Evolutionary conservation across 2,329 filamentous ascomycete genomes (phyloP).

Genomic region (Monosporascus cannonballus): DNA sequence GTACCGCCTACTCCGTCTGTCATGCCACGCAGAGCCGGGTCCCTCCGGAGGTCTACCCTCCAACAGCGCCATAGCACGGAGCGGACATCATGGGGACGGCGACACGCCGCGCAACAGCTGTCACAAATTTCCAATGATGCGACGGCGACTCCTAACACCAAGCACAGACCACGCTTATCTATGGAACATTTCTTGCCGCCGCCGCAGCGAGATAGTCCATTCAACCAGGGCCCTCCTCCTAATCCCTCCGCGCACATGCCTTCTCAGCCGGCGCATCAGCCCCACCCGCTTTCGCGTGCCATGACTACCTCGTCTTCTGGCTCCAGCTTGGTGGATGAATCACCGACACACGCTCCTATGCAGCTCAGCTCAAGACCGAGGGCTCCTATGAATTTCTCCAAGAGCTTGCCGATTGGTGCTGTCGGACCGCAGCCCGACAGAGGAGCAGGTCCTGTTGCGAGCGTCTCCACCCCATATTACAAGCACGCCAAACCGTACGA

Average conservation of each 20-base stretch:
- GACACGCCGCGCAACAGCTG: constrained; percentile 51
- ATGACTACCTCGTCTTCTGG: constrained; percentile 82
- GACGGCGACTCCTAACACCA: constrained; percentile 44
- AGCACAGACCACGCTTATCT: constrained; percentile 66
- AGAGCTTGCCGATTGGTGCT: constrained; percentile 56
- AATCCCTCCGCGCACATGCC: constrained; percentile 48
- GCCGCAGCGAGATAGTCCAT: constrained; percentile 55
- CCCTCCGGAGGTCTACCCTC: constrained; percentile 77
- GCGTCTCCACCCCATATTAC: constrained; percentile 70
- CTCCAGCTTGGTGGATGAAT: constrained; percentile 69
- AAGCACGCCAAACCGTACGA: constrained; percentile 71
- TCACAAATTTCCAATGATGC: constrained; percentile 46
- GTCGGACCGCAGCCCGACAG: constrained; percentile 20
- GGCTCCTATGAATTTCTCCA: constrained; percentile 55
- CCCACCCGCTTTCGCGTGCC: constrained; percentile 81
- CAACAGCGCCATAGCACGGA: constrained; percentile 71
- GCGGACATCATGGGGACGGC: constrained; percentile 56
- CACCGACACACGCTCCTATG: constrained; percentile 53
- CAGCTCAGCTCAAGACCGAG: constrained; percentile 49
- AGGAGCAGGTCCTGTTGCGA: constrained; percentile 9
- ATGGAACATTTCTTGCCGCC: constrained; percentile 71
- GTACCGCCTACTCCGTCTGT: constrained; percentile 44
- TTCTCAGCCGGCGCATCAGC: constrained; percentile 43
- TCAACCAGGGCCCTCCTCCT: constrained; percentile 47
- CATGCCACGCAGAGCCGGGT: constrained; percentile 65